A percentile compares a stretch with the other conserved stretches of the same genome.
phyloP scores from a whole-genome alignment of 768 basidiomycete genomes.

The Boletus tomentosulus region DNA sequence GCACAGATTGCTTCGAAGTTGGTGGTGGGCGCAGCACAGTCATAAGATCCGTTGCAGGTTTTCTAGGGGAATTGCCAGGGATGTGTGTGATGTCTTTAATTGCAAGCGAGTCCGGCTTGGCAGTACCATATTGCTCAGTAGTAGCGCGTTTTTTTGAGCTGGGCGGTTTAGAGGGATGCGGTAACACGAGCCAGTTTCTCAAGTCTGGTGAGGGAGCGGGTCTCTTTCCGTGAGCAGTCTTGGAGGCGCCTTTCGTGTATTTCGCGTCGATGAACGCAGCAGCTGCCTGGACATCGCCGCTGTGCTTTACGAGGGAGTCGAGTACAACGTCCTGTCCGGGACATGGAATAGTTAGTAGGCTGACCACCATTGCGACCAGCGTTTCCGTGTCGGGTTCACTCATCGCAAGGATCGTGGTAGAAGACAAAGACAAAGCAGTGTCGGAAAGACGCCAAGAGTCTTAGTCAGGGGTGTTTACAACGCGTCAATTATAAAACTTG shows the following conservation, averaged over 20 bases:
- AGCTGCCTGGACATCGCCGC: conserved; percentile 55
- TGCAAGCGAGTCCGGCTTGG: not conserved
- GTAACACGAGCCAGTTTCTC: conserved; percentile 48
- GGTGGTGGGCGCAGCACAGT: conserved; percentile 51
- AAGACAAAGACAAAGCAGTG: not conserved
- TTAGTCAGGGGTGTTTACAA: too few species aligned
- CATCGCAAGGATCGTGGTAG: conserved; percentile 6
- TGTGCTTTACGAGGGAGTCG: conserved; percentile 51
- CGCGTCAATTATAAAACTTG: conserved; percentile 7
- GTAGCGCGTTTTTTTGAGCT: conserved; percentile 15
- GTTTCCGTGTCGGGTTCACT: conserved; percentile 55
- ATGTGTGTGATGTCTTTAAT: conserved; percentile 17
- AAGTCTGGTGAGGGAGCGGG: conserved; percentile 45
- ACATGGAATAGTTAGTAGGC: conserved; percentile 40
- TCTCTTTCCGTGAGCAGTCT: conserved; percentile 35
- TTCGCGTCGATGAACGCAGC: conserved; percentile 37
- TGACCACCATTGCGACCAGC: conserved; percentile 62
- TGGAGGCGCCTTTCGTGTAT: conserved; percentile 11
- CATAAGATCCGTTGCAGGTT: conserved; percentile 47
- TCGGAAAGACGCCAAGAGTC: too few species aligned
- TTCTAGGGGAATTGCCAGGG: conserved; percentile 22
- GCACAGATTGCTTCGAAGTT: conserved; percentile 27
- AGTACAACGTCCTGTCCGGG: conserved; percentile 44
- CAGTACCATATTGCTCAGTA: conserved; percentile 1
- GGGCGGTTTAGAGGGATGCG: conserved; percentile 20